Evolutionary conservation across 1,139 yeast species (phyloP), one percentile per base, ranked within the genome.

Genomic region (Geotrichum cucujoidarum): DNA sequence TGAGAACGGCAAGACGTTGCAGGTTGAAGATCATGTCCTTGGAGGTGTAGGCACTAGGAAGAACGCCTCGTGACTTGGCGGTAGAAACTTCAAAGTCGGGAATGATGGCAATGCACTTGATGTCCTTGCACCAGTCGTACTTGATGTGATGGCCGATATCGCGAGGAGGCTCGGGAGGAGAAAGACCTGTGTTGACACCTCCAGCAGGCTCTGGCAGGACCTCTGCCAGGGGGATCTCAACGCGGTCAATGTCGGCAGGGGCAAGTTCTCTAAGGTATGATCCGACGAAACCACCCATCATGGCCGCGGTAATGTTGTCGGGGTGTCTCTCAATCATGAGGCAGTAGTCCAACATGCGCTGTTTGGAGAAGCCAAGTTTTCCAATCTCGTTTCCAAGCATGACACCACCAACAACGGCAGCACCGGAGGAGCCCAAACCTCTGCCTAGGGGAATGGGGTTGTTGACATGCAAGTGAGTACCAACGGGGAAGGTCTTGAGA

Each of bases 201-300:
- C 84, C 83, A 43, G 80, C 75, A n/a, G 81, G 79, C 55, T 80
- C 85, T 17, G 95, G 95, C 53, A 92, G 74, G 5, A 92, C 89
- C 59, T 82, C 85, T 44, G 86, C 81, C 46, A 92, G 71, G 16
- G 97, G 96, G 46, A 88, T 85, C 62, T 82, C 89, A 55, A 85
- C 83, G 47, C 85, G 77, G 49, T 75, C 81, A 53, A 77, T 74
- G 55, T 90, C 96, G 41, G 78, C 76, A 3, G 81, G 80, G 30
- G 80, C 72, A 54, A 92, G 72, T 56, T 87, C 95, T 60, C 95
- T 79, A 63, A 92, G 75, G 67, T 86, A 92, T 1, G 96, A 87
- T 32, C 98, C 98, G 34, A 90, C 95, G 67, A 92, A 92, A 3
- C 98, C 97, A 51, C 98, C 98, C 80, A 90, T 83, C 96, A 92